Base-by-base conservation (phyloP, 306 rosid species). In the Acacia crassicarpa region DNA sequence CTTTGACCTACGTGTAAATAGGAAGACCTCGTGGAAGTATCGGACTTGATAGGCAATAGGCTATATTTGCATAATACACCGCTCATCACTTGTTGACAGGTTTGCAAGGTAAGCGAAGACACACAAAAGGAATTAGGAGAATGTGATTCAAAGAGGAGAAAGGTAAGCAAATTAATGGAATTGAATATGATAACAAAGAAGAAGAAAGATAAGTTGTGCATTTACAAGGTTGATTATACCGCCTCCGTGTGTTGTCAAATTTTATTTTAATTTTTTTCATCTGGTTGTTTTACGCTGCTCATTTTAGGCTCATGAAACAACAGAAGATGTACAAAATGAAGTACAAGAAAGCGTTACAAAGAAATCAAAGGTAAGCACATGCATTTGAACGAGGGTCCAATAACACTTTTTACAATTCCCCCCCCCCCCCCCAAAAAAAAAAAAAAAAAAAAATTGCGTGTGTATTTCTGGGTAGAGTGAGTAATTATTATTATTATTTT, bases 361-460 rank as follows among this genome's bases (percentile, higher is more conserved):
- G 87, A 84, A 71, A 84, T 82, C 53, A 27, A 84, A 90, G 91
- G 93, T 90, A 81, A 69, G 74, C 20, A n/a, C 38, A 66, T 62
- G 25, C 46, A 32, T 43, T 49, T 48, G 35, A 16, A 16, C 8
- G 20, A 53, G 61, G 58, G 58, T 51, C 58, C 58, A 51, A 51
- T 5, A 4, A 49, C 20, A 49, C 54, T 15, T 49, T 15, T 49
- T 4, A 5, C 19, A 10, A 10, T 27, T 0, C 27, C 27, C 27
- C 27, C 27, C 27, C 27, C 27, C 27, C 27, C 27, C 27, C 13
- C 1, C 19, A 5, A 3, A 10, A 10, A 13, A 2, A 2, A 4
- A 12, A 15, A 15, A 0, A 10, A 5, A 4, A 12, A 4, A 2
- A 10, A 10, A 16, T 49, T 49, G 17, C 56, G 17, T 82, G 65